Evolutionary conservation across 768 basidiomycete species (phyloP), one percentile per base, ranked within the genome.

Genomic region (Phlegmacium glaucopus): DNA sequence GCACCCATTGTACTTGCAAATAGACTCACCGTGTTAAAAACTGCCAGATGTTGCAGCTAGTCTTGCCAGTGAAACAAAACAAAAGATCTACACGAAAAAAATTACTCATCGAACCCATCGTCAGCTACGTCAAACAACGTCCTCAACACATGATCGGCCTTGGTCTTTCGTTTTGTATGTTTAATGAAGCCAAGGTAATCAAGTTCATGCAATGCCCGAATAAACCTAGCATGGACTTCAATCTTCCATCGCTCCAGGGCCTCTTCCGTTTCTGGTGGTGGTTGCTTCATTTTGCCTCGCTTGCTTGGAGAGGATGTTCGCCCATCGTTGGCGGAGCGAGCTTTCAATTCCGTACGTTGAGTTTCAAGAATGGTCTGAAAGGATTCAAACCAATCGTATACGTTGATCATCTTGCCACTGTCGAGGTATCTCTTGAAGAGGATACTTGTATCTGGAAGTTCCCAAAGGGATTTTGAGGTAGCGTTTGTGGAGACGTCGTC

Each of bases 311-410:
- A 50, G 12, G 44, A 22, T 15, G 29, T 37, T 26, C 27, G 34
- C 22, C 42, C 45, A 22, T 55, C 28, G 17, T 22, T 22, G 22
- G 22, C 22, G 22, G 22, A 22, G 22, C 15, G 44, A 29, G 50
- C 40, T 45, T 54, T 56, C 10, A 62, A 45, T 11, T 66, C 55
- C 50, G 58, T 43, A n/a, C 66, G 60, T 65, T 87, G 87, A 1
- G 66, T 68, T 60, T 89, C 87, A 44, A 92, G 64, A 27, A 79
- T 84, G 16, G 72, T 63, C 27, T 78, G 74, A 62, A 93, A 94
- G 17, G 85, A 78, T 54, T 88, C 83, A 57, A 82, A 91, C 91
- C 90, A 92, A 63, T 94, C 91, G 61, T 87, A 91, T 2, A 90
- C 76, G 59, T 93, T 93, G 64, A 93, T 80, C 79, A 87, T 78